Base-by-base conservation (phyloP, 805 yeast genomes). In the Tetrapisispora iriomotensis region DNA sequence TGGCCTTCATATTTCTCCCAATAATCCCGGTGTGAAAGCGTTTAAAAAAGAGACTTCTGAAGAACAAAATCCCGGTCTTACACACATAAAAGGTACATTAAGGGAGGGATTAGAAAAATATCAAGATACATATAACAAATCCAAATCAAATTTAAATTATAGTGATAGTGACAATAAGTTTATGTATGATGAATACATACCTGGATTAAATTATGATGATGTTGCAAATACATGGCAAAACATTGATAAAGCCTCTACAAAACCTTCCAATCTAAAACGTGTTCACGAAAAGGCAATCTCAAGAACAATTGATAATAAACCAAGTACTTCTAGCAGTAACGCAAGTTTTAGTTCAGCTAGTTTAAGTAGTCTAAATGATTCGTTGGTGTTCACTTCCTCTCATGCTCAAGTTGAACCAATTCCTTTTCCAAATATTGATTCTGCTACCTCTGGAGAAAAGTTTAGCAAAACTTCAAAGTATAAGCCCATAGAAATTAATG, bases 121-220 rank as follows among this genome's bases (percentile, higher is more conserved):
- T n/a, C 17, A 27, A 7, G 6, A 18, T 18, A 23, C 4, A 20
- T 12, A 30, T 30, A 17, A 18, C 12, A 29, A 17, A 17, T 17
- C 18, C 8, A 6, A 20, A 13, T 15, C 7, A 7, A 9, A 6
- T 3, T 13, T 8, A 14, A 9, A 19, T 30, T 7, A 18, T 14
- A 32, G 6, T 5, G 13, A 15, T 18, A 13, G 17, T 8, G 6
- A 6, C 4, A 6, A 28, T 28, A 12, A 12, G 37, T 50, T 74
- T 29, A 66, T 72, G 10, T 64, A 77, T 50, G 90, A 82, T 54
- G 92, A 83, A 51, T 82, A 82, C 50, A 71, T 83, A 13, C 90
- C 90, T 0, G 83, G 79, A 35, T 64, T 82, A 22, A 78, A 78
- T 48, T 79, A 77, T 45, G 63, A 56, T n/a, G 50, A 67, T 29